Evolutionary conservation across 768 basidiomycete species (phyloP).

Genomic region (Panellus pusillus): DNA sequence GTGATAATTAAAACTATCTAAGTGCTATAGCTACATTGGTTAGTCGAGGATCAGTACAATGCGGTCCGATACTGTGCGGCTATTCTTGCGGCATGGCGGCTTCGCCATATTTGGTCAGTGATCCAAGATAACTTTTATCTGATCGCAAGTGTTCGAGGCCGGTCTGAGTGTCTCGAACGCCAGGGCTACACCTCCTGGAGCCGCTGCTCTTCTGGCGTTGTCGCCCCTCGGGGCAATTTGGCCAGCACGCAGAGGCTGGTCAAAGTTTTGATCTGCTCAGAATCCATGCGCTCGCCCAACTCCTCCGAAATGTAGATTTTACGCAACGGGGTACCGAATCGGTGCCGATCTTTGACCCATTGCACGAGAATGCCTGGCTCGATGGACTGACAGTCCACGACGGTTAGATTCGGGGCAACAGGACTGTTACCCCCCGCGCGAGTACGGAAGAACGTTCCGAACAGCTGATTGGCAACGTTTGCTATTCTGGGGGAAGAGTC

Average conservation of each 20-base stretch:
- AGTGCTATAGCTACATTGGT: constrained; percentile 18
- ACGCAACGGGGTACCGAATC: constrained; percentile 43
- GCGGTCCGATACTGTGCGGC: neutral
- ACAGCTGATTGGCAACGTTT: constrained; percentile 40
- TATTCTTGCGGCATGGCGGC: neutral
- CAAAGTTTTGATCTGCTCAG: constrained; percentile 29
- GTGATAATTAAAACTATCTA: constrained; percentile 12
- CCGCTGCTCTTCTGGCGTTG: constrained; percentile 46
- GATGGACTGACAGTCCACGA: constrained; percentile 47
- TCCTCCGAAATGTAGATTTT: constrained; percentile 47
- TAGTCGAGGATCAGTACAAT: constrained; percentile 1
- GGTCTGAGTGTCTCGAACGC: no score
- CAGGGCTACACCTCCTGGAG: constrained; percentile 12
- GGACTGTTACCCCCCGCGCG: constrained; percentile 16
- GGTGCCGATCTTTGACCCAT: constrained; percentile 38
- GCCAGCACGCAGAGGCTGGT: constrained; percentile 29
- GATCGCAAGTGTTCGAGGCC: no score
- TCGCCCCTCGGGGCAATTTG: constrained; percentile 32
- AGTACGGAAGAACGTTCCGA: constrained; percentile 48
- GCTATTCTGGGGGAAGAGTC: constrained; percentile 32
- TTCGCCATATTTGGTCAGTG: constrained; percentile 11
- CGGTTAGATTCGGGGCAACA: constrained; percentile 45
- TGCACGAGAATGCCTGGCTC: constrained; percentile 31
- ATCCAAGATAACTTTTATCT: neutral
- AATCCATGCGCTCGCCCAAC: constrained; percentile 24